Evolutionary conservation across 768 basidiomycete species (phyloP), one percentile per base, ranked within the genome.

Genomic region (Tulasnella sp.): DNA sequence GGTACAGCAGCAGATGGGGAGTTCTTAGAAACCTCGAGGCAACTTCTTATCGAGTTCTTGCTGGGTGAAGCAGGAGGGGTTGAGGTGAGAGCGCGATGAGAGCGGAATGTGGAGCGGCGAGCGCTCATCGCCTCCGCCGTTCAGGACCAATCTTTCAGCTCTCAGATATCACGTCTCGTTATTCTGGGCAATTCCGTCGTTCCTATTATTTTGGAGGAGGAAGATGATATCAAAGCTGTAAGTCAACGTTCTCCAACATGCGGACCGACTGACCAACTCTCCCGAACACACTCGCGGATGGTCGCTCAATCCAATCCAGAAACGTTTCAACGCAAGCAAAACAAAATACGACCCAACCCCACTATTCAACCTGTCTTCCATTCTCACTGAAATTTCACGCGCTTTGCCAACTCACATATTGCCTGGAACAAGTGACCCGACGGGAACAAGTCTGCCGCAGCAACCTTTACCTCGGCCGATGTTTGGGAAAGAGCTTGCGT

Each of bases 381-480:
- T 91, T 78, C 85, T 99, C 54, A 83, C 87, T 42, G 94, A 97
- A 79, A 86, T 98, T 69, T 88, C 90, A 7, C 87, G 89, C 15
- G 87, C 89, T 22, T 85, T 99, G 79, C 93, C 96, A 0, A 86
- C 98, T 40, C 94, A 96, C 80, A 85, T 99, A 37, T 85, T 99
- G 54, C 94, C 96, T 2, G 97, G 97, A 9, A 89, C 90, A 72
- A 86, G 87, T 42, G 97, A 99, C 83, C 97, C 97, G 2, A 88
- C 94, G 17, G 94, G 93, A 0, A 87, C 88, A 0, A 94, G 96
- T 49, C 85, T 99, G 79, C 97, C 97, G 3, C 97, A 99, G 82
- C 97, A 97, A 80, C 87, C 94, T 0, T 87, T 99, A 79, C 97
- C 97, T 69, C 89, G 91, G 39, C 92, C 94, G 7, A 96, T 99